Conservation (phyloP, 139 green algal species). For the Chlamydomonas incerta region DNA sequence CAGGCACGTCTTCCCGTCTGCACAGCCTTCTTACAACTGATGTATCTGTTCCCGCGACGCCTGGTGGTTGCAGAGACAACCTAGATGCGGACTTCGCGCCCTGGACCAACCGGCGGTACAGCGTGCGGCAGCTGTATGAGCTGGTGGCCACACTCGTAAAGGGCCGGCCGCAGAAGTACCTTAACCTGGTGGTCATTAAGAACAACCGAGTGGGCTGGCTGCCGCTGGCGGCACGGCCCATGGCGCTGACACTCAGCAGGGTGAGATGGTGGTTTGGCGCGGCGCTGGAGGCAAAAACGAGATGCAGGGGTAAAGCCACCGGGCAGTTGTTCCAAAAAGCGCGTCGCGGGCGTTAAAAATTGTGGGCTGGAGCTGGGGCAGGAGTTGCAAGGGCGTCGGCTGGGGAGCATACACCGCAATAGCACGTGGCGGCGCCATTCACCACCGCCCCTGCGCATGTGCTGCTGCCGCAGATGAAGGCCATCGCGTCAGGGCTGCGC, state of each 20-base stretch:
- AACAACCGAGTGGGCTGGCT: not conserved
- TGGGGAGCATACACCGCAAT: not conserved
- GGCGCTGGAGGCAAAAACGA: too few species aligned
- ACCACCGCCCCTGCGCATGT: not conserved
- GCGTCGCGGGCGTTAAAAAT: too few species aligned
- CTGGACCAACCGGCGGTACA: constrained; percentile 7
- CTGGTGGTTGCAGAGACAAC: not conserved
- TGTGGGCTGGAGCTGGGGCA: too few species aligned
- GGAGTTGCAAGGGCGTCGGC: too few species aligned
- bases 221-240: constrained; percentile 8
- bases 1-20: too few species aligned
- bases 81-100: constrained; percentile 13
- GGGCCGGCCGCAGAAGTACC: constrained; percentile 27
- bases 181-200: constrained; percentile 22
- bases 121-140: constrained; percentile 11
- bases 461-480: constrained; percentile 21
- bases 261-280: too few species aligned
- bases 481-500: constrained; percentile 7
- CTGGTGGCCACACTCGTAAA: not conserved
- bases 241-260: constrained; percentile 14
- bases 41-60: not conserved
- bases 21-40: not conserved
- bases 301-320: too few species aligned
- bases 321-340: too few species aligned
- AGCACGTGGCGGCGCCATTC: not conserved